Percentiles rank a stretch among this genome's conserved stretches.
Conservation (phyloP, 1,284 basidiomycete species). For the Earliella scabrosa region DNA sequence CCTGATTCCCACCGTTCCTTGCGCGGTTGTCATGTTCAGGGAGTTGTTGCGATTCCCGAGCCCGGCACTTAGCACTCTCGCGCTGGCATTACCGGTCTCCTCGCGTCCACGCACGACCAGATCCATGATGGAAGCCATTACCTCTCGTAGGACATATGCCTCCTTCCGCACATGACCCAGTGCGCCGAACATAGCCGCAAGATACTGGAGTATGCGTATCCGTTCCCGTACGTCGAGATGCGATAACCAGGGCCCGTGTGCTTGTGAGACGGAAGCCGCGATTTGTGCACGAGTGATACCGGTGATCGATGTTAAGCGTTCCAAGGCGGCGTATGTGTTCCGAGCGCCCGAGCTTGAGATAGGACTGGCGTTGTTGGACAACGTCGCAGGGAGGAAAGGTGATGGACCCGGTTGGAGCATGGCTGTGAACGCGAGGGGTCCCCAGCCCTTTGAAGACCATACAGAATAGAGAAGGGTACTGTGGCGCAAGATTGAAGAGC, state of each 20-base stretch:
- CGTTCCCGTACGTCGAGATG: slow-evolving; percentile 80
- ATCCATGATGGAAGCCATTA: slow-evolving; percentile 80
- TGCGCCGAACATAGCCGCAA: slow-evolving; percentile 76
- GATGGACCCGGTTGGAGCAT: slow-evolving; percentile 69
- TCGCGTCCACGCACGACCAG: slow-evolving; percentile 80
- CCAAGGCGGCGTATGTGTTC: slow-evolving; percentile 49
- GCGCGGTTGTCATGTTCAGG: slow-evolving; percentile 34
- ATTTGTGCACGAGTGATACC: slow-evolving; percentile 74
- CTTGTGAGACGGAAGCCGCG: slow-evolving; percentile 62
- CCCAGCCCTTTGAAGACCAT: slow-evolving; percentile 90
- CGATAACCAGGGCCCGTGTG: slow-evolving; percentile 85
- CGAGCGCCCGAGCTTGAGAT: slow-evolving; percentile 12
- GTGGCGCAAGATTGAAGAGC: slow-evolving; percentile 69
- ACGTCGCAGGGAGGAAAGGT: slow-evolving; percentile 58
- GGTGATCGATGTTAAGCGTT: slow-evolving; percentile 68
- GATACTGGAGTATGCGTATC: slow-evolving; percentile 68
- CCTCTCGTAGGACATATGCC: slow-evolving; percentile 82
- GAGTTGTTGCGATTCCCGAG: slow-evolving; percentile 48
- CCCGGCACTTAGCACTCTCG: slow-evolving; percentile 41
- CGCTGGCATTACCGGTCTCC: slow-evolving; percentile 49
- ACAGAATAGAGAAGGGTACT: slow-evolving; percentile 72
- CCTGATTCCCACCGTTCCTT: slow-evolving; percentile 67
- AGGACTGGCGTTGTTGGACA: slow-evolving; percentile 36
- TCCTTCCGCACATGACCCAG: slow-evolving; percentile 87
- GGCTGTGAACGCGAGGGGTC: slow-evolving; percentile 75